These are phyloP conservation scores for Fraxinus sp. DNA, from an alignment of 305 asterid genomes.

Conservation along the genomic window DNA sequence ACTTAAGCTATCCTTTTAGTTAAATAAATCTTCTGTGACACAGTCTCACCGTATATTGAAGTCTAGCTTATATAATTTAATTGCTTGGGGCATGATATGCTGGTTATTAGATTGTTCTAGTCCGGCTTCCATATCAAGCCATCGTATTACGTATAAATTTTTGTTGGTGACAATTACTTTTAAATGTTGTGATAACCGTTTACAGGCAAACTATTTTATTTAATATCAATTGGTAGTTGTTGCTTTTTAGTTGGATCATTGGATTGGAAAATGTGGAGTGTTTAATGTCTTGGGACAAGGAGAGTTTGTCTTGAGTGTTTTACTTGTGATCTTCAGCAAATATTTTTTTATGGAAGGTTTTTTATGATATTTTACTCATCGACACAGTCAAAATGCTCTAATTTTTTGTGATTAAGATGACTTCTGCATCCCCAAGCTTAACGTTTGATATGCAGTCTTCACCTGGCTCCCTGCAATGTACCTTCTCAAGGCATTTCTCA, in stretches of 20 bases:
- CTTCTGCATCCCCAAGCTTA: not conserved
- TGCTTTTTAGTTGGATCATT: not conserved
- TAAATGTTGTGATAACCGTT: not conserved
- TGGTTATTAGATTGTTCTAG: not conserved
- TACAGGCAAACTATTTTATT: not conserved
- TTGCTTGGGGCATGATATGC: not conserved
- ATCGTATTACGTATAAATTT: not conserved
- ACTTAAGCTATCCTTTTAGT: not conserved
- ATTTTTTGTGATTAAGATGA: not conserved
- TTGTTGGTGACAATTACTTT: not conserved
- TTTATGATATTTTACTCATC: not conserved
- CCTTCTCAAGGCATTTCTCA: not conserved
- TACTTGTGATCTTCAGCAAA: not conserved
- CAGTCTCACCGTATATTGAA: not conserved
- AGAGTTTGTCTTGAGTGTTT: not conserved
- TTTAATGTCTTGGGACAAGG: not conserved
- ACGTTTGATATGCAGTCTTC: not conserved
- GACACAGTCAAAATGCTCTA: not conserved
- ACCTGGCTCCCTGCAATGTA: not conserved
- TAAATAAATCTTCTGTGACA: not conserved
- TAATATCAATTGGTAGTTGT: not conserved
- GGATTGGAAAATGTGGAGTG: not conserved
- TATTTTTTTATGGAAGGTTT: not conserved
- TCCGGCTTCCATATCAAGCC: not conserved
- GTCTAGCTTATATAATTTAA: not conserved